Evolutionary conservation across 371 early-diverging fungal species (phyloP).

Genomic region (Mucor piriformis): DNA sequence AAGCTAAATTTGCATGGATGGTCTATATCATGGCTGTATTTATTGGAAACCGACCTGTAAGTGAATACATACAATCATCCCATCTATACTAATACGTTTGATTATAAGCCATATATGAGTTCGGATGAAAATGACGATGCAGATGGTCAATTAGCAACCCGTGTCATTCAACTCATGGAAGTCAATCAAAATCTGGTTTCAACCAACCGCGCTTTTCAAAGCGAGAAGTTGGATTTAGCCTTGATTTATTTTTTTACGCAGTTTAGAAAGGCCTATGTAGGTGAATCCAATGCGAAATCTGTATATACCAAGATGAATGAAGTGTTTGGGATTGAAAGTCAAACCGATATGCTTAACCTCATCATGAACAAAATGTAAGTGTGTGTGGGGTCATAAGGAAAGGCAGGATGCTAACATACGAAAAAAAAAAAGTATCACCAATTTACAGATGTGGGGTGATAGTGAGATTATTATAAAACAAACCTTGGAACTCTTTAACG

Average conservation of each 20-base stretch:
- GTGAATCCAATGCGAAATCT: slow-evolving; percentile 42
- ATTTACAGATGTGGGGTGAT: slow-evolving; percentile 40
- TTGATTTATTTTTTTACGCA: slow-evolving; percentile 72
- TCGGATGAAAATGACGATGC: slow-evolving; percentile 59
- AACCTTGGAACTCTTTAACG: slow-evolving; percentile 70
- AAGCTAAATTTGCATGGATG: slow-evolving; percentile 75
- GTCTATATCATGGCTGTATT: slow-evolving; percentile 73
- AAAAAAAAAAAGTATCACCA: slow-evolving; percentile 19
- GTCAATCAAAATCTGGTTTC: slow-evolving; percentile 39
- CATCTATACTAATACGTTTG: too few relatives aligned
- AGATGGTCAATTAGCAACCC: slow-evolving; percentile 61
- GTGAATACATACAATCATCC: too few relatives aligned
- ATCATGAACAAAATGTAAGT: slow-evolving; percentile 71
- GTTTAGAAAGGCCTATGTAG: slow-evolving; percentile 75
- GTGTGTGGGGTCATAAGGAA: not conserved
- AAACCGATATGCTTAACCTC: slow-evolving; percentile 62
- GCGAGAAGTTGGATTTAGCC: slow-evolving; percentile 64
- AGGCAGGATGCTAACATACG: too few relatives aligned
- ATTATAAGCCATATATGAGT: slow-evolving; percentile 61
- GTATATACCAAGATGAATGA: slow-evolving; percentile 63
- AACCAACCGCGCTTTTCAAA: slow-evolving; percentile 23
- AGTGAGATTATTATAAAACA: slow-evolving; percentile 25
- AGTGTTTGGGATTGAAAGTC: slow-evolving; percentile 57
- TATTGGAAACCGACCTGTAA: slow-evolving; percentile 65
- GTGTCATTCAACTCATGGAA: slow-evolving; percentile 55